Base-by-base conservation (phyloP, 2,329 filamentous ascomycete genomes). In the Colletotrichum sublineola region DNA sequence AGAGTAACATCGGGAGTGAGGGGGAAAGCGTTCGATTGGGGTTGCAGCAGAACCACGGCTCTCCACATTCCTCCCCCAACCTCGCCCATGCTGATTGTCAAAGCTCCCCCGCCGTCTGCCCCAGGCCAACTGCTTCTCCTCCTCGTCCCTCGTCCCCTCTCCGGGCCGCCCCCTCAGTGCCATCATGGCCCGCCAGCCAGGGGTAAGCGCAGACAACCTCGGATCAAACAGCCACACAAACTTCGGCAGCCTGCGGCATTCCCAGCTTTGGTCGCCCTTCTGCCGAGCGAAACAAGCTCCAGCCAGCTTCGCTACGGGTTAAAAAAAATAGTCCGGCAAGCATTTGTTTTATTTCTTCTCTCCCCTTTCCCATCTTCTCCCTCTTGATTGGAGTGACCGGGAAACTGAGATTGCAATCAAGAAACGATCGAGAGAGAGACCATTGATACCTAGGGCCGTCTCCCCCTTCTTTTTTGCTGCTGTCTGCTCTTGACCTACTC, bases 151-250 rank as follows among this genome's bases (percentile, higher is more conserved):
- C 31, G 52, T 55, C 52, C 52, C 50, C 50, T 53, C 50, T 53
- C 29, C 18, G 53, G 15, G 55, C 55, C 29, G 33, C 31, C 44
- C 33, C 48, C 36, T 38, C 29, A 62, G 33, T 63, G 65, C 48
- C 44, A 72, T 72, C 69, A 64, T 69, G 60, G 66, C 68, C 58
- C n/a, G 58, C 69, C 69, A 72, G 58, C 69, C 69, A 72, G 60
- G 69, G 69, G 66, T 69, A 69, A 56, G 69, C 69, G 71, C 71
- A 73, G 42, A 65, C 73, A 74, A 74, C 73, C 73, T 74, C 71
- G 73, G 73, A 74, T 72, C 73, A 74, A 68, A 67, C 58, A 68
- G 71, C 67, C 71, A 67, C 73, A 67, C 63, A 52, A 71, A 67
- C 55, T 67, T 71, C 71, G 73, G 73, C 73, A 74, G 72, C 62